Base-by-base conservation (phyloP, 441 rosid species). In the Corymbia citriodora region DNA sequence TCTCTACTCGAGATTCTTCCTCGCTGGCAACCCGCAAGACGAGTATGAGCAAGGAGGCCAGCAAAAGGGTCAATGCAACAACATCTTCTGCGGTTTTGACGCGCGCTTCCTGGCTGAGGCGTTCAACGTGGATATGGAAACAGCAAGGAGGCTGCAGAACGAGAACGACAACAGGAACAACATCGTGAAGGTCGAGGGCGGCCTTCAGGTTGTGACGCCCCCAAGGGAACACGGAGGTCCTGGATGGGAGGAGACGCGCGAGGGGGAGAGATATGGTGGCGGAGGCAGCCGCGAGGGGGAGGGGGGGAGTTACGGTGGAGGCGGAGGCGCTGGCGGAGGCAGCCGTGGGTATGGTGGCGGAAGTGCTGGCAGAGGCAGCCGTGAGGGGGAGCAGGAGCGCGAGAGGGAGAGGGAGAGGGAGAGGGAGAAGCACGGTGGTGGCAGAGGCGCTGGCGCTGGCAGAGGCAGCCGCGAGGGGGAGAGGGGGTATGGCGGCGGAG, bases 1-100 rank as follows among this genome's bases (percentile, higher is more conserved):
- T 87, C 48, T 50, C 63, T n/a, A 40, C 48, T 55, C 49, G 98
- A 93, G 57, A 59, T 97, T 97, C 95, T 94, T 89, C 91, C 91
- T 97, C 57, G 96, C 97, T 17, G 99, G 99, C 31, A 96, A 97
- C 95, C 97, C 91, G 81, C 92, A 92, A 55, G 90, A 94, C 13
- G 95, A 96, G 87, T 89, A 92, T 90, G 91, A 70, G 55, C 65
- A 36, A 48, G 90, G 59, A 45, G 63, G 63, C 88, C 59, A 52
- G 9, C 55, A 81, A 49, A 29, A 87, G 70, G 88, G 72, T 61
- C 55, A 63, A n/a, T 93, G 94, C 94, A 92, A 82, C 92, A 94
- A 95, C 93, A 6, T 96, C 55, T 92, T 96, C 92, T 93, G 96
- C 74, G 97, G 96, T 53, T 91, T 98, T 61, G 95, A 95, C 89